These are phyloP conservation scores for Dendrobium catenatum DNA, from an alignment of 106 monocot species.

Conservation along the genomic window DNA sequence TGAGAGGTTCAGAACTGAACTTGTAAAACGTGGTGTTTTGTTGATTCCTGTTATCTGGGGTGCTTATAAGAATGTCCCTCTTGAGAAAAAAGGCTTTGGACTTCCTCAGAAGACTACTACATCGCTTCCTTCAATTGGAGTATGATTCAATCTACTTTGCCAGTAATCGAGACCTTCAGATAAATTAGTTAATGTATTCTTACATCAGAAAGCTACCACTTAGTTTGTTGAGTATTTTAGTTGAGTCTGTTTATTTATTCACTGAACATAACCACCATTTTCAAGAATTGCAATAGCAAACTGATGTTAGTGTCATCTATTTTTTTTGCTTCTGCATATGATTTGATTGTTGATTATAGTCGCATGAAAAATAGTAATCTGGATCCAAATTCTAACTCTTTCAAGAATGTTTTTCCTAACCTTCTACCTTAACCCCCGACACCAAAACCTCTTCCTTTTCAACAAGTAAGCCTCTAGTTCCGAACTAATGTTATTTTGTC, in stretches of 20 bases:
- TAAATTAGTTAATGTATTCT: not conserved
- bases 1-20: slow-evolving; percentile 86
- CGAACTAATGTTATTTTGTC: not conserved
- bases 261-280: not conserved
- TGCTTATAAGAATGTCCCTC: slow-evolving; percentile 25
- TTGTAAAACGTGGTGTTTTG: slow-evolving; percentile 76
- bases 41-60: slow-evolving; percentile 86
- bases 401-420: not conserved
- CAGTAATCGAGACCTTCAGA: not conserved
- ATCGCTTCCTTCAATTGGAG: slow-evolving; percentile 86
- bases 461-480: not conserved
- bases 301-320: not conserved
- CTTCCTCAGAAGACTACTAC: slow-evolving; percentile 35
- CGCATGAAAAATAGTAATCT: not conserved
- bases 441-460: not conserved
- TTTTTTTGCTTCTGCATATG: not conserved
- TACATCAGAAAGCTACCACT: not conserved
- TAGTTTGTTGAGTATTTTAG: not conserved
- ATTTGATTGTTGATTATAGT: not conserved
- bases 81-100: slow-evolving; percentile 70
- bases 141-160: slow-evolving; percentile 23
- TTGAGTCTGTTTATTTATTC: not conserved
- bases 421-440: not conserved
- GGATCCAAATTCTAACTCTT: not conserved
- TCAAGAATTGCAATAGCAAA: not conserved